Evolutionary conservation across 1,139 yeast species (phyloP).

Genomic region (Oligophagozyma castellii): DNA sequence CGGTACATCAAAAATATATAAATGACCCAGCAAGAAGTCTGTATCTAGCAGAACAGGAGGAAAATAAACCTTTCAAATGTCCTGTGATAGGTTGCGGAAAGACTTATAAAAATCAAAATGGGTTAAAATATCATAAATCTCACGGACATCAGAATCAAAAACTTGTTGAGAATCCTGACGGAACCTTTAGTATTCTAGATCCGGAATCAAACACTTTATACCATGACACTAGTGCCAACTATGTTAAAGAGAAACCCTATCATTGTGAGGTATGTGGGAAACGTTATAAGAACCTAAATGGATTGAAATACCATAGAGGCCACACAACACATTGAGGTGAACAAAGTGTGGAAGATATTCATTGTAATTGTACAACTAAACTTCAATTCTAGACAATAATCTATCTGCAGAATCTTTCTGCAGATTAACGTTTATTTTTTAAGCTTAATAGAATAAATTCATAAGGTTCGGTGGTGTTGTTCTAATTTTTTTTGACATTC

Average conservation of each 20-base stretch:
- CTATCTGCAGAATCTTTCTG: too few species aligned
- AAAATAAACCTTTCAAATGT: constrained; percentile 90
- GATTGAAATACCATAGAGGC: constrained; percentile 91
- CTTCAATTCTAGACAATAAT: too few species aligned
- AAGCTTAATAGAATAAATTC: too few species aligned
- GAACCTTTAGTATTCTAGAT: constrained; percentile 82
- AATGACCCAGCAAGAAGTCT: constrained; percentile 91
- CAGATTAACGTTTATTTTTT: too few species aligned
- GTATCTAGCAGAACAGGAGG: constrained; percentile 83
- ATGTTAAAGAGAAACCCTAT: constrained; percentile 96
- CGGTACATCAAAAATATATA: constrained; percentile 33
- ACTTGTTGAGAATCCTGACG: constrained; percentile 80
- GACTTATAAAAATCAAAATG: constrained; percentile 94
- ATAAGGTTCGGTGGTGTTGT: too few species aligned
- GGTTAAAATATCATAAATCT: constrained; percentile 83
- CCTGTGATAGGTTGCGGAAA: constrained; percentile 98
- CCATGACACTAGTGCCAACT: constrained; percentile 70
- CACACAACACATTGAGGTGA: constrained; percentile 91
- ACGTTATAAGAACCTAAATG: constrained; percentile 89
- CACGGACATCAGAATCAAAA: constrained; percentile 98
- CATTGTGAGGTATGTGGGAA: constrained; percentile 98
- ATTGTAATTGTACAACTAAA: too few species aligned
- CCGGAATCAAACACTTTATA: constrained; percentile 87
- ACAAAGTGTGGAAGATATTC: too few species aligned
- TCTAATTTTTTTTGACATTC: too few species aligned